A percentile compares a stretch with the other conserved stretches of the same genome.
phyloP scores from a whole-genome alignment of 1,284 basidiomycete species.

The Xerocomus amazonicus region DNA sequence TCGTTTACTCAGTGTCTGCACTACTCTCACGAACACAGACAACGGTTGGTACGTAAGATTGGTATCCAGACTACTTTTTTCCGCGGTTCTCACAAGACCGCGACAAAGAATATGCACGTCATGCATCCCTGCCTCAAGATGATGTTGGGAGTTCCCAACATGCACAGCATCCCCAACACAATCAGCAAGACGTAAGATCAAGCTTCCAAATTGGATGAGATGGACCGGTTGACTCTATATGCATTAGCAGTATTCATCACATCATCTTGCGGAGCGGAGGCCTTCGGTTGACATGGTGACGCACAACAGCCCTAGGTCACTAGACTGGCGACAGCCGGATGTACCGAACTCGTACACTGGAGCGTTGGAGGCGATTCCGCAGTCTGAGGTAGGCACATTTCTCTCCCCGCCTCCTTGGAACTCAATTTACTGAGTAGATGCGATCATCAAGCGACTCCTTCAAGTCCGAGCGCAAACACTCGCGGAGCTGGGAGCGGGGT shows the following conservation, averaged over 20 bases:
- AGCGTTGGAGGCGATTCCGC: conserved; percentile 40
- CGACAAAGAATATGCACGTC: conserved; percentile 33
- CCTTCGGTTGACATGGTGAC: conserved; percentile 34
- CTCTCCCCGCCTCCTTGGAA: conserved; percentile 14
- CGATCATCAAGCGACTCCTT: conserved; percentile 43
- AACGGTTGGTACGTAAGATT: conserved; percentile 32
- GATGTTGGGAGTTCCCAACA: conserved; percentile 33
- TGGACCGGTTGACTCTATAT: conserved; percentile 20
- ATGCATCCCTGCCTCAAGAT: conserved; percentile 31
- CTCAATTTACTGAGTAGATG: conserved; percentile 34
- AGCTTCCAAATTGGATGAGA: conserved; percentile 11
- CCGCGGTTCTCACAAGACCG: conserved; percentile 21
- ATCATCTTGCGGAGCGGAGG: conserved; percentile 34
- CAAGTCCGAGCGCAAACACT: conserved; percentile 51
- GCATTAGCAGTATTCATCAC: conserved; percentile 31
- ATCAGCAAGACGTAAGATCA: conserved; percentile 34
- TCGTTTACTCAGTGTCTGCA: conserved; percentile 42
- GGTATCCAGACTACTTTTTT: conserved; percentile 6
- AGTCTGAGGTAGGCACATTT: conserved; percentile 47
- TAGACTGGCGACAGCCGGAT: conserved; percentile 52
- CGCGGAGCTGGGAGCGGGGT: conserved; percentile 54
- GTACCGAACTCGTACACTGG: conserved; percentile 44
- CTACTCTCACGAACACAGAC: conserved; percentile 51
- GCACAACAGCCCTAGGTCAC: conserved; percentile 40
- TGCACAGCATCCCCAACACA: conserved; percentile 30